These are phyloP conservation scores for Mucor ambiguus DNA, from an alignment of 371 early-diverging fungal genomes.

Conservation along the genomic window DNA sequence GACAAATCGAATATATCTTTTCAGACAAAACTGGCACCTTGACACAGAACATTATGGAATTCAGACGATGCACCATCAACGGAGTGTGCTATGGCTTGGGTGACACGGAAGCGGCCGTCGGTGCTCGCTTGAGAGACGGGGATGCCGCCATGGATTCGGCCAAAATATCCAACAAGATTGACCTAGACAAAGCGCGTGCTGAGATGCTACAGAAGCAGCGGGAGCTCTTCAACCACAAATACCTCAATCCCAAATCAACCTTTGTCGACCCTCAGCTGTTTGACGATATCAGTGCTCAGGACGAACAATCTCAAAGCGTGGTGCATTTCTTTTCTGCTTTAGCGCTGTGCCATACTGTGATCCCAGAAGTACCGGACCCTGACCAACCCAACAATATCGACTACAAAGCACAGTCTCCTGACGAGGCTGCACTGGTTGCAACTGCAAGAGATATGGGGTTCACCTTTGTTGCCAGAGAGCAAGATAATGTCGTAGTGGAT, in stretches of 20 bases:
- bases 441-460: slow-evolving; percentile 92
- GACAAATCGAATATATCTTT: slow-evolving; percentile 95
- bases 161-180: slow-evolving; percentile 22
- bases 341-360: slow-evolving; percentile 82
- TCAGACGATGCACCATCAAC: slow-evolving; percentile 83
- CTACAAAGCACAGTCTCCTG: slow-evolving; percentile 94
- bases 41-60: slow-evolving; percentile 83
- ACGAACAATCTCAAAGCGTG: slow-evolving; percentile 43
- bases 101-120: slow-evolving; percentile 47
- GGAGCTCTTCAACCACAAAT: slow-evolving; percentile 46
- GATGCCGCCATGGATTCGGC: slow-evolving; percentile 16
- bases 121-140: slow-evolving; percentile 41
- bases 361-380: slow-evolving; percentile 58
- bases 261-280: slow-evolving; percentile 53
- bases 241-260: slow-evolving; percentile 39
- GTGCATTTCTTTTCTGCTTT: slow-evolving; percentile 78
- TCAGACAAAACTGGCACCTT: slow-evolving; percentile 92
- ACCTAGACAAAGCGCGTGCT: slow-evolving; percentile 38
- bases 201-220: slow-evolving; percentile 47
- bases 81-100: slow-evolving; percentile 80
- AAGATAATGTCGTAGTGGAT: slow-evolving; percentile 68
- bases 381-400: slow-evolving; percentile 53
- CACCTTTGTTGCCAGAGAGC: slow-evolving; percentile 74
- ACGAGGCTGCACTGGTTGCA: slow-evolving; percentile 91
- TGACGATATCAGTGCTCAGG: slow-evolving; percentile 40